Conservation (phyloP, 257 asterid species). For the Scutellaria galericulata region DNA sequence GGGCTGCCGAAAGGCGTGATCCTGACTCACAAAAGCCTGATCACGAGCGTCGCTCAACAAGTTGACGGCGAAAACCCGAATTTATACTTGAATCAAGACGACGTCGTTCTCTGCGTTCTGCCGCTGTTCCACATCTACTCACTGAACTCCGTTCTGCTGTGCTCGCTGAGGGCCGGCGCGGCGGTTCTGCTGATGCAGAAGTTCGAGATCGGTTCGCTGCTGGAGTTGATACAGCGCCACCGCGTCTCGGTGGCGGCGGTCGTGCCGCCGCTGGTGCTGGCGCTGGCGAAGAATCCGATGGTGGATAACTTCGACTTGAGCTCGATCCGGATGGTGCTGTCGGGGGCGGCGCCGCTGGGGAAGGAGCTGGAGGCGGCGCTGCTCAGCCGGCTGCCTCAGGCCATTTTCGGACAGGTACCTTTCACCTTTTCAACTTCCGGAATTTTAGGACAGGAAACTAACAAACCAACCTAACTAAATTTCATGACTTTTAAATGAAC, state of each 20-base stretch:
- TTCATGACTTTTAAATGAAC: constrained; percentile 48
- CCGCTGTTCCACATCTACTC: constrained; percentile 80
- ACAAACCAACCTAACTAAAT: constrained; percentile 8
- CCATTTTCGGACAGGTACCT: constrained; percentile 80
- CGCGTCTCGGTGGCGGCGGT: constrained; percentile 78
- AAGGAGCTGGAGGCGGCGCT: constrained; percentile 77
- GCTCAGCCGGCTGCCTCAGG: constrained; percentile 71
- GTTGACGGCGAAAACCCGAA: constrained; percentile 88
- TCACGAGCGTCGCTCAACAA: constrained; percentile 77
- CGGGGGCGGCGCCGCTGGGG: constrained; percentile 94
- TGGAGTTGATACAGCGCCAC: constrained; percentile 69
- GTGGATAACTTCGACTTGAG: constrained; percentile 71
- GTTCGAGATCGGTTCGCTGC: constrained; percentile 64
- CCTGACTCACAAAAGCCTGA: constrained; percentile 71
- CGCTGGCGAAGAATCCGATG: constrained; percentile 74
- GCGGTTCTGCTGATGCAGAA: constrained; percentile 67
- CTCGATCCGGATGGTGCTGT: constrained; percentile 68
- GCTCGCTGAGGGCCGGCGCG: constrained; percentile 74
- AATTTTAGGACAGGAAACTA: not conserved
- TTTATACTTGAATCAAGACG: constrained; percentile 53
- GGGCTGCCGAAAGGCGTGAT: constrained; percentile 84
- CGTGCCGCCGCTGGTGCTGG: constrained; percentile 83
- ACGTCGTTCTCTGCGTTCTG: constrained; percentile 70
- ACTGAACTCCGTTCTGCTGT: constrained; percentile 61
- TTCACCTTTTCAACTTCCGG: not conserved